A percentile compares a stretch with the other conserved stretches of the same genome.
phyloP scores from a whole-genome alignment of 345 rosid genomes.

The Pistacia integerrima region DNA sequence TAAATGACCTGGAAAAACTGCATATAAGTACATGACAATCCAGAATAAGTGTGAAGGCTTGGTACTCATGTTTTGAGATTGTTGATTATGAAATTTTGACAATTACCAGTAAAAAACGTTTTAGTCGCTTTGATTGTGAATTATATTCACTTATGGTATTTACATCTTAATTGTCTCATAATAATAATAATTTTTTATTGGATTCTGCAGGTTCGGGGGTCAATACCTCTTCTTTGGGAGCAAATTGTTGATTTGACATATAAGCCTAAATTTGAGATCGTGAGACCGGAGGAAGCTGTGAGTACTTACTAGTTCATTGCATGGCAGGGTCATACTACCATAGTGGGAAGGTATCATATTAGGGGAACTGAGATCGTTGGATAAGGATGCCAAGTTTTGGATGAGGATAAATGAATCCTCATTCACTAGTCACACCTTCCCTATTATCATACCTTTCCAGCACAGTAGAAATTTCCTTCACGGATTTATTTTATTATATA shows the following conservation, averaged over 20 bases:
- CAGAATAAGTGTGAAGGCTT: slow-evolving; percentile 6
- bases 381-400: background rate
- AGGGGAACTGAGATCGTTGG: background rate
- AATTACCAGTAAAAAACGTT: background rate
- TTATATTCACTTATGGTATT: slow-evolving; percentile 2
- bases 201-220: slow-evolving; percentile 76
- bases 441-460: background rate
- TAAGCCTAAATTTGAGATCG: slow-evolving; percentile 96
- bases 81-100: background rate
- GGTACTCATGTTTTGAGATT: background rate
- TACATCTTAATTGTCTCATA: slow-evolving; percentile 10
- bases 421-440: background rate
- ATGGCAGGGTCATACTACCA: background rate
- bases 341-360: background rate
- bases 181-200: slow-evolving; percentile 14
- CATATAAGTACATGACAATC: background rate
- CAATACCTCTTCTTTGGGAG: slow-evolving; percentile 95
- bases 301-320: slow-evolving; percentile 37
- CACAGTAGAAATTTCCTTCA: background rate
- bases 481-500: background rate
- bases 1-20: background rate
- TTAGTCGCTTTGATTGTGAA: slow-evolving; percentile 10
- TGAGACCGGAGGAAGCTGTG: slow-evolving; percentile 89
- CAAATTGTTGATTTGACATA: slow-evolving; percentile 95
- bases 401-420: background rate